phyloP scores from a whole-genome alignment of 2,329 filamentous ascomycete genomes.

The Zymoseptoria crescenta region DNA sequence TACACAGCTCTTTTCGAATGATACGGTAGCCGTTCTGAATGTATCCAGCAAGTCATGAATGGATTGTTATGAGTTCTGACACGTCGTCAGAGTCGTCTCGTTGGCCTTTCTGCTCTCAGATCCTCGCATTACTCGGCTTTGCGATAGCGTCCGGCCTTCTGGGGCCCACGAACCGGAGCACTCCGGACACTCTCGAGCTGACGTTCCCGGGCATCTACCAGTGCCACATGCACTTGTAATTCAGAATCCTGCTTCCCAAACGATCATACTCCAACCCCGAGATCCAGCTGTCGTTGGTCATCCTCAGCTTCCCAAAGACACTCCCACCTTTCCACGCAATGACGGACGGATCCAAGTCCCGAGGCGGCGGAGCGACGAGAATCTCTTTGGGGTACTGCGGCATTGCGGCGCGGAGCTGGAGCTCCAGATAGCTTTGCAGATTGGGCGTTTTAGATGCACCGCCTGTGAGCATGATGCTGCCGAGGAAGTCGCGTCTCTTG shows the following conservation, averaged over 20 bases:
- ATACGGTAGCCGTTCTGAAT: not conserved
- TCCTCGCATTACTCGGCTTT: too few relatives aligned
- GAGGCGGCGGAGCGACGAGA: constrained; percentile 61
- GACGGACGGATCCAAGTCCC: constrained; percentile 96
- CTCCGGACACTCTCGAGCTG: too few relatives aligned
- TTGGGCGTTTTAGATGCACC: constrained; percentile 74
- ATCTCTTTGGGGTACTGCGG: constrained; percentile 59
- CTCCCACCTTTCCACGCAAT: constrained; percentile 96
- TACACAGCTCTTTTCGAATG: not conserved
- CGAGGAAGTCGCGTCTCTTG: constrained; percentile 82
- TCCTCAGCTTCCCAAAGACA: constrained; percentile 81
- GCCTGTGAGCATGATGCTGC: constrained; percentile 83
- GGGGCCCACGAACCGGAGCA: too few relatives aligned
- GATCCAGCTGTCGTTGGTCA: constrained; percentile 93
- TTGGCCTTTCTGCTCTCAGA: too few relatives aligned
- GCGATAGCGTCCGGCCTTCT: too few relatives aligned
- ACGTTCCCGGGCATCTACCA: too few relatives aligned
- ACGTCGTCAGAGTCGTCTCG: not conserved
- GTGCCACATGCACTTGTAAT: constrained; percentile 67
- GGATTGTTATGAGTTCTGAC: too few relatives aligned
- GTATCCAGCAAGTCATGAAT: not conserved
- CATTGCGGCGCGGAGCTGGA: constrained; percentile 61
- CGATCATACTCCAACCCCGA: constrained; percentile 80
- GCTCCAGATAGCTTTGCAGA: constrained; percentile 76
- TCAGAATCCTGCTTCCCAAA: constrained; percentile 70